Percentiles rank a stretch among this genome's conserved stretches.
Evolutionary conservation across 2,329 filamentous ascomycete species (phyloP).

Genomic region (Penicillium sp.): DNA sequence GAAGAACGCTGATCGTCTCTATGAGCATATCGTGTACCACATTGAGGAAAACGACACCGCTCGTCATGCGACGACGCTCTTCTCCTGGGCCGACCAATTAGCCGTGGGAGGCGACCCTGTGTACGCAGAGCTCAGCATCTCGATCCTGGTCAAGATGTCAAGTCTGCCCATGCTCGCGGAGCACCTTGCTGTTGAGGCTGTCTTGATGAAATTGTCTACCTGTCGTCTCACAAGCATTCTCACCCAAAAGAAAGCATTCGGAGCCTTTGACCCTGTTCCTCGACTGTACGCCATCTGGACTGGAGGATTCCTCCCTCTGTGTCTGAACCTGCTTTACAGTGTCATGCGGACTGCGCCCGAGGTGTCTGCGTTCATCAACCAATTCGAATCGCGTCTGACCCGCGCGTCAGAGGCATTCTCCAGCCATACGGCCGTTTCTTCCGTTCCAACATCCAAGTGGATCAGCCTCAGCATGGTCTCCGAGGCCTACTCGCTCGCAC

Average conservation of each 20-base stretch:
- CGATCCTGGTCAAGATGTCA: conserved; percentile 86
- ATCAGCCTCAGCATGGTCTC: conserved; percentile 71
- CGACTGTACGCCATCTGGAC: conserved; percentile 89
- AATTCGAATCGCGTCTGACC: conserved; percentile 75
- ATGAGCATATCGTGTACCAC: conserved; percentile 68
- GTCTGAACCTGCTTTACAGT: conserved; percentile 80
- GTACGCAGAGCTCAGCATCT: conserved; percentile 86
- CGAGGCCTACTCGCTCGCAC: conserved; percentile 74
- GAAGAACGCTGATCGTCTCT: conserved; percentile 69
- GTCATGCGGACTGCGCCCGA: conserved; percentile 80
- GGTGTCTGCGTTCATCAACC: conserved; percentile 81
- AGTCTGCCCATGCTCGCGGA: conserved; percentile 78
- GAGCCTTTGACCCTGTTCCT: conserved; percentile 72
- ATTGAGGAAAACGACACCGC: conserved; percentile 65
- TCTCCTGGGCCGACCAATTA: conserved; percentile 88
- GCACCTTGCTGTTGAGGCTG: conserved; percentile 81
- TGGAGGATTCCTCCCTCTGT: conserved; percentile 79
- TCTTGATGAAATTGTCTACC: conserved; percentile 74
- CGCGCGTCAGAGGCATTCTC: conserved; percentile 72
- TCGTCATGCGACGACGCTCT: conserved; percentile 80
- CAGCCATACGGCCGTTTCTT: conserved; percentile 45
- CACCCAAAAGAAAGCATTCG: conserved; percentile 64
- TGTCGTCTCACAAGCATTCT: conserved; percentile 78
- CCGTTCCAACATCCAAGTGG: conserved; percentile 52
- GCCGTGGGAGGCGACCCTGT: conserved; percentile 76